Conservation (phyloP, 2,329 filamentous ascomycete species). For the Colletotrichum tanaceti region DNA sequence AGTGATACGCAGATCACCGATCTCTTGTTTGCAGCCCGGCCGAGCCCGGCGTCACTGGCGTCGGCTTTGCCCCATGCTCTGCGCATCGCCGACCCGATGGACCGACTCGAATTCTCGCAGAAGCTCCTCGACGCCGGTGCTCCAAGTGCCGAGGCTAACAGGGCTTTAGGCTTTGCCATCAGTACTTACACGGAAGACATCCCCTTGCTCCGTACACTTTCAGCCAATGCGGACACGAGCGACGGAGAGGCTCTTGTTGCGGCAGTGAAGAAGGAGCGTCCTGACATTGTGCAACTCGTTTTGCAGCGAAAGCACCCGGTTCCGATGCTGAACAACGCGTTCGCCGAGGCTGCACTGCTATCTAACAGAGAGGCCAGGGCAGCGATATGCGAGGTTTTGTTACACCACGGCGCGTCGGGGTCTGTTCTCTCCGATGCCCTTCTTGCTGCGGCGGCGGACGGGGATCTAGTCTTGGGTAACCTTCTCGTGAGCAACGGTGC, state of each 20-base stretch:
- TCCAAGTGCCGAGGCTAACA: slow-evolving; percentile 59
- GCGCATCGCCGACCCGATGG: slow-evolving; percentile 62
- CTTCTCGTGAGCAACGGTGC: slow-evolving; percentile 65
- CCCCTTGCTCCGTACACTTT: slow-evolving; percentile 59
- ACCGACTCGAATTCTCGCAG: slow-evolving; percentile 63
- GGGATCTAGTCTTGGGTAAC: slow-evolving; percentile 63
- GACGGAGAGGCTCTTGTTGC: slow-evolving; percentile 62
- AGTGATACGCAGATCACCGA: slow-evolving; percentile 60
- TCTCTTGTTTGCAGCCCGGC: slow-evolving; percentile 58
- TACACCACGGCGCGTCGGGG: slow-evolving; percentile 59
- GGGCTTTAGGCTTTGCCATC: slow-evolving; percentile 64
- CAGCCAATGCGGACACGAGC: slow-evolving; percentile 59
- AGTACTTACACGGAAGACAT: slow-evolving; percentile 60
- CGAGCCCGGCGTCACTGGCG: slow-evolving; percentile 58
- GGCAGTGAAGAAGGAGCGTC: slow-evolving; percentile 58
- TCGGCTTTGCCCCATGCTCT: slow-evolving; percentile 64
- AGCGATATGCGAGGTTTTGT: slow-evolving; percentile 58
- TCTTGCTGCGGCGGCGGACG: slow-evolving; percentile 63
- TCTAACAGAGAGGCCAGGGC: slow-evolving; percentile 55
- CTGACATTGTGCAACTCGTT: slow-evolving; percentile 60
- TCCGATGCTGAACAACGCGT: slow-evolving; percentile 54
- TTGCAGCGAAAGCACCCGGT: slow-evolving; percentile 53
- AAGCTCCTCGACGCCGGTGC: slow-evolving; percentile 63
- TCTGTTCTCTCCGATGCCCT: slow-evolving; percentile 62
- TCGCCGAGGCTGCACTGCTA: slow-evolving; percentile 58